phyloP scores from a whole-genome alignment of 1,284 basidiomycete genomes.

The Ceratobasidium sp. region DNA sequence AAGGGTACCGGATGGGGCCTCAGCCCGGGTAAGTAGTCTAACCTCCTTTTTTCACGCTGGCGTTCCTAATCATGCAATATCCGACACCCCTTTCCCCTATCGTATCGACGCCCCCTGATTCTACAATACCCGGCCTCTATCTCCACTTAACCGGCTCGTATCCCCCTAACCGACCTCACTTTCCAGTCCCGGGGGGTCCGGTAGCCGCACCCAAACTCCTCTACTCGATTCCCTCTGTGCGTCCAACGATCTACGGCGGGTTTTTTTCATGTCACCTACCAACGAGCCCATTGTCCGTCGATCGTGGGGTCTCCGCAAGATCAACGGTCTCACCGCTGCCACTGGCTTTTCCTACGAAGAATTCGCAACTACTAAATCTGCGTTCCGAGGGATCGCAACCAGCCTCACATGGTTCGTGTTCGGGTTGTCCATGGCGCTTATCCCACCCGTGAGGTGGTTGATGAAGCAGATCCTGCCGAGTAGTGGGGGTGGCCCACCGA shows the following conservation, averaged over 20 bases:
- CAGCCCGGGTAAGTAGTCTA: constrained; percentile 60
- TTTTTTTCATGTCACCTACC: constrained; percentile 67
- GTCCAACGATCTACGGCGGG: constrained; percentile 59
- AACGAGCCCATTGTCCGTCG: constrained; percentile 79
- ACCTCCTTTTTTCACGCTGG: no score
- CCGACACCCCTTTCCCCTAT: no score
- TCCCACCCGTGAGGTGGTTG: constrained; percentile 54
- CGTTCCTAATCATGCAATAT: background rate
- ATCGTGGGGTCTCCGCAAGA: constrained; percentile 70
- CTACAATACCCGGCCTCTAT: constrained; percentile 48
- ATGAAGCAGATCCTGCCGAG: constrained; percentile 59
- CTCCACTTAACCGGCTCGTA: constrained; percentile 43
- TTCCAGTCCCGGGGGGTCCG: no score
- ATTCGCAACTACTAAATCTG: constrained; percentile 59
- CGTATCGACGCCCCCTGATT: background rate
- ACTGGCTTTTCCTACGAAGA: constrained; percentile 73
- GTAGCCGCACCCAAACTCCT: constrained; percentile 55
- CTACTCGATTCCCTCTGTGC: constrained; percentile 59
- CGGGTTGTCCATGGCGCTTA: constrained; percentile 46
- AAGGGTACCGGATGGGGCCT: constrained; percentile 58
- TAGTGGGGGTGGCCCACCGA: constrained; percentile 69
- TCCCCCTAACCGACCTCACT: constrained; percentile 60
- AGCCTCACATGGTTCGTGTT: constrained; percentile 52
- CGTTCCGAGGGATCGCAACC: constrained; percentile 56
- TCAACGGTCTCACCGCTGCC: background rate